phyloP scores from a whole-genome alignment of 106 monocot genomes.

The Allium cepa region DNA sequence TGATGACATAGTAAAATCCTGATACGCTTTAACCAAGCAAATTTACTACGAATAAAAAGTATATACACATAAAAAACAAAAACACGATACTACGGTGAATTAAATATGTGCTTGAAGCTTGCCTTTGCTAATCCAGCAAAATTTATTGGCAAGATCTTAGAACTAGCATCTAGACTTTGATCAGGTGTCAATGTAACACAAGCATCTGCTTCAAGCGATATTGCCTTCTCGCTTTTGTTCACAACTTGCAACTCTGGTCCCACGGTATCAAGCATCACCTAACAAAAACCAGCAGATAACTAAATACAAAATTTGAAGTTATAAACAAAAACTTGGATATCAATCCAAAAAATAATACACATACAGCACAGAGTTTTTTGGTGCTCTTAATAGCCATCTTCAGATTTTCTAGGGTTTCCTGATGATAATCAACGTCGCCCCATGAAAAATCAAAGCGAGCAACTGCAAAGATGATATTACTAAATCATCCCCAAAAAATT shows the following conservation, averaged over 20 bases:
- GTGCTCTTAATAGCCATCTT: conserved; percentile 84
- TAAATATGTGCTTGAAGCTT: neutral
- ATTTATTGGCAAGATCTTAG: conserved; percentile 62
- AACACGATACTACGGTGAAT: neutral
- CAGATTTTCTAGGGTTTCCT: conserved; percentile 88
- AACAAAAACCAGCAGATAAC: conserved; percentile 1
- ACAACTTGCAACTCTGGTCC: conserved; percentile 86
- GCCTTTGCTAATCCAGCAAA: conserved; percentile 64
- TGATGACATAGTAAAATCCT: no score
- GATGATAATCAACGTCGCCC: conserved; percentile 86
- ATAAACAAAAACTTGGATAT: no score
- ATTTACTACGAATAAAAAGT: no score
- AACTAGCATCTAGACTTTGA: conserved; percentile 42
- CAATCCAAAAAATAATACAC: neutral
- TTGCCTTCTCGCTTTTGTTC: conserved; percentile 56
- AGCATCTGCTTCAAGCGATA: conserved; percentile 64
- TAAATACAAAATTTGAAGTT: neutral
- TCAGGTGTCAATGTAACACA: conserved; percentile 73
- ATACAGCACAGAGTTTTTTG: conserved; percentile 95
- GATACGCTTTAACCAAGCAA: no score
- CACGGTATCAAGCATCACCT: conserved; percentile 95
- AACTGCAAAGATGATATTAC: conserved; percentile 28
- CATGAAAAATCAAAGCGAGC: conserved; percentile 97
- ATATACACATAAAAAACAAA: no score
- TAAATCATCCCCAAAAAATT: neutral